Base-by-base conservation (phyloP, 345 rosid genomes). In the Populus pruinosa region DNA sequence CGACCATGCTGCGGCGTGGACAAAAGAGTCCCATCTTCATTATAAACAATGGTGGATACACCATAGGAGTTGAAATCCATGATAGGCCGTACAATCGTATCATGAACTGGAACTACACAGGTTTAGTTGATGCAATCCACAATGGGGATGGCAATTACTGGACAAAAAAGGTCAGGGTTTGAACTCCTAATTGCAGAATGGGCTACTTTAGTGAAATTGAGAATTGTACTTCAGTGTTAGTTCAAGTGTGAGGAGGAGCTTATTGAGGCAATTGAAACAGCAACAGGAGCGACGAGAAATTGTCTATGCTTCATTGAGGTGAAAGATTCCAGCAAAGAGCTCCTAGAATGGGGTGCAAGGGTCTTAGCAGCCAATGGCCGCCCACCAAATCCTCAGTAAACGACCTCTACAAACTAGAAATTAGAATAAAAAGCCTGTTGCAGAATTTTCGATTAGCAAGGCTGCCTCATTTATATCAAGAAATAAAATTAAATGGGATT, bases 21-120 rank as follows among this genome's bases (percentile, higher is more conserved):
- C 85, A 86, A 27, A 86, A 76, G 77, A 82, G 49, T 65, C 82
- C 80, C 47, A 80, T 84, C 35, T 86, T 86, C 81, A 66, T 86
- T 35, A 82, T 86, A 41, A 86, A 81, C 78, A 83, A 86, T 12
- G 86, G 88, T 4, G 86, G 84, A 14, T 86, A 86, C 71, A 78
- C 85, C 23, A 83, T 79, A 36, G 86, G 81, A 71, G 85, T 76
- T 41, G 85, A 81, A 66, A 83, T 83, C 55, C 88, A 76, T 13
- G 84, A 86, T 36, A 80, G 87, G 13, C 84, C 87, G 23, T 80
- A 84, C 59, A 82, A 82, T 62, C 78, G 80, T n/a, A 82, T 86
- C 66, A 78, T 82, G 79, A 86, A 82, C 77, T 86, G 87, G 87
- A 78, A 78, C 78, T 78, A 82, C 53, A 73, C 81, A 0, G 81